Evolutionary conservation across 2,329 filamentous ascomycete species (phyloP).

Genomic region (Pseudogymnoascus sp.): DNA sequence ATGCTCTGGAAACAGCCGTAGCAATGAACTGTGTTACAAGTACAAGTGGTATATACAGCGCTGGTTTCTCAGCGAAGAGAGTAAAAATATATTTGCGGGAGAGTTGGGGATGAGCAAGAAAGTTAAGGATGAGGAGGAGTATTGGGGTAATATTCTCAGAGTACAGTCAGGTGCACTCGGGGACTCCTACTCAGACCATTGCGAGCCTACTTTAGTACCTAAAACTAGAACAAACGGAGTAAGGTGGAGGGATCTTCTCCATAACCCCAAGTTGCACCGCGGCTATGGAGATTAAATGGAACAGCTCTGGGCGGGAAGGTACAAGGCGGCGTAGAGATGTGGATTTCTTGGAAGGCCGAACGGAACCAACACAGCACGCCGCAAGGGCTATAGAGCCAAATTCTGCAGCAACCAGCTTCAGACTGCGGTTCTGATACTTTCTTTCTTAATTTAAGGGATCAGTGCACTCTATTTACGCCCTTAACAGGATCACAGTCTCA

Average conservation of each 20-base stretch:
- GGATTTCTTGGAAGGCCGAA: background rate
- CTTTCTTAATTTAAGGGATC: background rate
- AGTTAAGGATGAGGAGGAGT: slow-evolving; percentile 1
- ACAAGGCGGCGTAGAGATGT: background rate
- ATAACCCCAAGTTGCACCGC: slow-evolving; percentile 9
- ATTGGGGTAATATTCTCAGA: slow-evolving; percentile 7
- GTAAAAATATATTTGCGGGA: background rate
- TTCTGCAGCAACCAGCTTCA: background rate
- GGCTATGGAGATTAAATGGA: slow-evolving; percentile 4
- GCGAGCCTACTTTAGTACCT: background rate
- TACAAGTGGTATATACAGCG: slow-evolving; percentile 7
- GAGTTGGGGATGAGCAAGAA: slow-evolving; percentile 4
- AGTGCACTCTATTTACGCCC: background rate
- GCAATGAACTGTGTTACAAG: background rate
- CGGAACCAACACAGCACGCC: background rate
- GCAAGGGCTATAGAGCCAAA: background rate
- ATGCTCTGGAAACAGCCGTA: background rate
- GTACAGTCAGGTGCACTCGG: background rate
- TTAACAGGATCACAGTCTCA: background rate
- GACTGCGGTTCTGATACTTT: background rate
- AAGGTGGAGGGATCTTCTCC: slow-evolving; percentile 9
- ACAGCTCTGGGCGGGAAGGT: slow-evolving; percentile 6
- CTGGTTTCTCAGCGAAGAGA: slow-evolving; percentile 4
- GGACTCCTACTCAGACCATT: background rate
- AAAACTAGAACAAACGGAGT: slow-evolving; percentile 4